Base-by-base conservation (phyloP, 371 early-diverging fungal species). In the Basidiobolus meristosporus region DNA sequence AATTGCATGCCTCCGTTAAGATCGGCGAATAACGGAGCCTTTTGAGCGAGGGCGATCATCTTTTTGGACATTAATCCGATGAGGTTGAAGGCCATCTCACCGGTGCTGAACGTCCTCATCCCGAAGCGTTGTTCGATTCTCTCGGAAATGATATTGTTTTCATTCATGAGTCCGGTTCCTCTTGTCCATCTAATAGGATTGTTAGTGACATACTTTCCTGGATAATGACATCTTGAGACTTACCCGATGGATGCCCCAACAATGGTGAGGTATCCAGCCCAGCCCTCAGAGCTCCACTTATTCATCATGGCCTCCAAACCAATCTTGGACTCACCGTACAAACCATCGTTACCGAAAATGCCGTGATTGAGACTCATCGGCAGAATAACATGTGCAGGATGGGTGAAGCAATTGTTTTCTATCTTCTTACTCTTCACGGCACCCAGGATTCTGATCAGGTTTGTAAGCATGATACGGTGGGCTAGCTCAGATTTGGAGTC, bases 311-410 rank as follows among this genome's bases (percentile, higher is more conserved):
- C 86, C 62, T 90, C 90, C 19, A 93, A 67, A 11, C 77, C 77
- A 44, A 92, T 73, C 77, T 93, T 93, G 52, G 89, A 82, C 54
- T 93, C 95, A 47, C 79, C 69, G 60, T 93, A 93, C n/a, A 90
- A 69, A 57, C 95, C 95, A 50, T 93, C 90, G 43, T 63, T 65
- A 51, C 95, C 95, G 46, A 95, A 90, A 4, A 77, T 77, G 42
- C 93, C 95, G 52, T 92, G 95, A 69, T 95, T 95, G 40, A 90
- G 92, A 40, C 93, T 92, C 42, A 92, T 54, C 3, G 95, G 95
- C 39, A 95, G 54, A 22, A 95, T 65, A 31, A 87, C 87, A 44
- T 82, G 79, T 21, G 95, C 86, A 38, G 92, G 90, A 38, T 88
- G 83, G 39, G 86, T 82, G 44, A 77, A 76, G 40, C 67, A 79